These are phyloP conservation scores for Paraphoma sp. DNA, from an alignment of 2,329 filamentous ascomycete species.

Conservation along the genomic window DNA sequence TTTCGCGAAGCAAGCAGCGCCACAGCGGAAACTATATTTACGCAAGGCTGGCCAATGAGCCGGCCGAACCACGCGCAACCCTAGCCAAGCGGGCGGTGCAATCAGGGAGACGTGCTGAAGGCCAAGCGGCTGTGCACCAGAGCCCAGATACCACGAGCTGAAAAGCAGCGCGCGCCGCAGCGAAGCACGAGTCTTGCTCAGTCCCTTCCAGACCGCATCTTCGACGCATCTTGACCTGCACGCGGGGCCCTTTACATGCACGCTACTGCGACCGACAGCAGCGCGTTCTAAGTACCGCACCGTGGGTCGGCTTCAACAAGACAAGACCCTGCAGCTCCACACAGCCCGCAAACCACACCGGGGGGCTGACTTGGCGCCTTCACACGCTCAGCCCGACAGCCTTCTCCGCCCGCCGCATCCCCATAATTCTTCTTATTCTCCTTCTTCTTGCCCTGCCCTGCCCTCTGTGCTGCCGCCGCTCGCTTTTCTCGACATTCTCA, in stretches of 20 bases:
- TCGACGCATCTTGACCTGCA: neutral
- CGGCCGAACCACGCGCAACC: neutral
- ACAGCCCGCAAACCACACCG: slow-evolving; percentile 5
- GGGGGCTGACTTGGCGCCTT: slow-evolving; percentile 8
- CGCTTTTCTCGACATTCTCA: slow-evolving; percentile 1
- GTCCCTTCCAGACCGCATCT: slow-evolving; percentile 2
- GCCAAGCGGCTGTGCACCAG: neutral
- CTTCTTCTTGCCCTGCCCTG: neutral
- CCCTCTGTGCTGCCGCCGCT: slow-evolving; percentile 6
- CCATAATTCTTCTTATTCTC: neutral
- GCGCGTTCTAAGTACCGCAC: neutral
- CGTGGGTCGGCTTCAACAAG: neutral
- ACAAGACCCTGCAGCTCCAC: slow-evolving; percentile 14
- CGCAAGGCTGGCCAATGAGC: slow-evolving; percentile 12
- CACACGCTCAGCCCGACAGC: slow-evolving; percentile 5
- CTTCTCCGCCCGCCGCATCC: neutral
- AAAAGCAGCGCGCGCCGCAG: slow-evolving; percentile 3
- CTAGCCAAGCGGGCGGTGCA: neutral
- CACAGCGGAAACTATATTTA: slow-evolving; percentile 15
- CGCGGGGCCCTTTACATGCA: neutral
- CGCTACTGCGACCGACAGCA: neutral
- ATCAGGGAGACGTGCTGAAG: neutral
- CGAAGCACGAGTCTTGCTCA: neutral
- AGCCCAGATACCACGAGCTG: neutral
- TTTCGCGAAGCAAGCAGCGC: slow-evolving; percentile 11